Evolutionary conservation across 2,329 filamentous ascomycete species (phyloP).

Genomic region (Penicillium digitatum): DNA sequence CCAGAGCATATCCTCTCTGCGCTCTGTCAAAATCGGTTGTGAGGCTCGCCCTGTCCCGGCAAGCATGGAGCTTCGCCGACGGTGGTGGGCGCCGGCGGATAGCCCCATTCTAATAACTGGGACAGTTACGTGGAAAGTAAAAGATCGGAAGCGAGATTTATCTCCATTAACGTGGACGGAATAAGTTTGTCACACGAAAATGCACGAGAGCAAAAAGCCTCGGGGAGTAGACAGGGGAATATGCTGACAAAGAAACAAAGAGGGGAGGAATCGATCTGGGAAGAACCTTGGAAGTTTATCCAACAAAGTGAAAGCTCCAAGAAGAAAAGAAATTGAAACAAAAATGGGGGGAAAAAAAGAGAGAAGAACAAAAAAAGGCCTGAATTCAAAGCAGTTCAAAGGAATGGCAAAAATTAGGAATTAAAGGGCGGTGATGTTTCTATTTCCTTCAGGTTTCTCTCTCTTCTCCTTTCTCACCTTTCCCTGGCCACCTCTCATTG

Average conservation of each 20-base stretch:
- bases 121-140: slow-evolving; percentile 11
- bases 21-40: slow-evolving; percentile 32
- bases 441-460: background rate
- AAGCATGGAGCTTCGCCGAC: slow-evolving; percentile 39
- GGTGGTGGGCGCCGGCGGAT: slow-evolving; percentile 35
- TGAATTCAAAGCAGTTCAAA: background rate
- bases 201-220: slow-evolving; percentile 3
- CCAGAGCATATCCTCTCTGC: slow-evolving; percentile 31
- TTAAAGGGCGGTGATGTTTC: background rate
- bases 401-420: background rate
- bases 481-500: slow-evolving; percentile 8
- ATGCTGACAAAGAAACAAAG: slow-evolving; percentile 12
- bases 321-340: background rate
- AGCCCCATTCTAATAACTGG: slow-evolving; percentile 30
- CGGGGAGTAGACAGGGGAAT: background rate
- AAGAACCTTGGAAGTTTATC: background rate
- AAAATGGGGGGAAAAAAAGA: background rate
- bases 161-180: slow-evolving; percentile 19
- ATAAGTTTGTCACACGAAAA: slow-evolving; percentile 15
- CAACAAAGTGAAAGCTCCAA: background rate
- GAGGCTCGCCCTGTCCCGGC: slow-evolving; percentile 51
- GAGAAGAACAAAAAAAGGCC: slow-evolving; percentile 5
- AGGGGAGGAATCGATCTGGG: background rate
- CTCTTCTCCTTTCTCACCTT: background rate
- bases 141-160: slow-evolving; percentile 8